Percentiles rank a stretch among this genome's conserved stretches.
These are phyloP conservation scores for Lentinula edodes DNA, from an alignment of 768 basidiomycete genomes.

Conservation along the genomic window DNA sequence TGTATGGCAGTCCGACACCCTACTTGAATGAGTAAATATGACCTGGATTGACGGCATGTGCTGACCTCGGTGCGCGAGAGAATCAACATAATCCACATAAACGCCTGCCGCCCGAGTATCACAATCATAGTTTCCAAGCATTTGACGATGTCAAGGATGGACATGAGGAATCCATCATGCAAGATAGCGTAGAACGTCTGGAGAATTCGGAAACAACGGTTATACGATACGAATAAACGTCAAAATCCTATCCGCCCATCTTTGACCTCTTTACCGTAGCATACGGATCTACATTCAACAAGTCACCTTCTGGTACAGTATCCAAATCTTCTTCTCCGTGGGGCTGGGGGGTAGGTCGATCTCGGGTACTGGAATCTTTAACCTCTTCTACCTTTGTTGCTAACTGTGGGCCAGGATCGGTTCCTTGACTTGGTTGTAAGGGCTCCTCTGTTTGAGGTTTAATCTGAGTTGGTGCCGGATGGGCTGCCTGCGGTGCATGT, in stretches of 20 bases:
- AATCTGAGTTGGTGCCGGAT: not conserved
- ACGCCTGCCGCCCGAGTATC: too few relatives aligned
- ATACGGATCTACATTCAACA: not conserved
- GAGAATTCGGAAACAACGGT: not conserved
- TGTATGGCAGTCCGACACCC: too few relatives aligned
- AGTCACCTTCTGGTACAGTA: not conserved
- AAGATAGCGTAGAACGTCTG: not conserved
- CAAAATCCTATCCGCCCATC: not conserved
- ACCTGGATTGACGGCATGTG: too few relatives aligned
- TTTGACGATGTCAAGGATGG: not conserved
- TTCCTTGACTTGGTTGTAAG: too few relatives aligned
- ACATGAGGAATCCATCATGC: not conserved
- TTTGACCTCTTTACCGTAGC: constrained; percentile 1
- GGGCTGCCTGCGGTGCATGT: not conserved
- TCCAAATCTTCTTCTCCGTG: not conserved
- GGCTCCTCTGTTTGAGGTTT: not conserved
- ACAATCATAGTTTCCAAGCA: not conserved
- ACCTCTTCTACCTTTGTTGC: not conserved
- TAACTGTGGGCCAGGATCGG: not conserved
- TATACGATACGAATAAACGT: not conserved
- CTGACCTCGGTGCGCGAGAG: too few relatives aligned
- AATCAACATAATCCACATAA: too few relatives aligned
- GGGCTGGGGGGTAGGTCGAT: not conserved
- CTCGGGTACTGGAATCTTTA: not conserved
- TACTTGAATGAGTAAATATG: too few relatives aligned